A percentile compares a stretch with the other conserved stretches of the same genome.
Evolutionary conservation across 306 rosid species (phyloP).

Genomic region (Medicago arabica): DNA sequence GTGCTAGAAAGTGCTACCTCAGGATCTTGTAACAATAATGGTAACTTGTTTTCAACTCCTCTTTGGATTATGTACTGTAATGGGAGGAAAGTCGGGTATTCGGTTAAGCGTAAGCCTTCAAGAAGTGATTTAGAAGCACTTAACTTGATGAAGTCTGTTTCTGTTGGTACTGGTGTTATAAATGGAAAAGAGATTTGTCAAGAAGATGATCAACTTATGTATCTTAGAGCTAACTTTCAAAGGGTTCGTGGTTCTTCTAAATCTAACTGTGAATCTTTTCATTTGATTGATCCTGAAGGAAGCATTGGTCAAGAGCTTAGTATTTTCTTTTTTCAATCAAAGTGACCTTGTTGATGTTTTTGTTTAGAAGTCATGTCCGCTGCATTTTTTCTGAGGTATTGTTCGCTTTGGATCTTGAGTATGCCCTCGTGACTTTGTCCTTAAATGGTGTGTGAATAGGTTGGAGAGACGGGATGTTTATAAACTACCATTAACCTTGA

Average conservation of each 20-base stretch:
- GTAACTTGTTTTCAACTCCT: constrained; percentile 61
- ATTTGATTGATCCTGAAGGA: constrained; percentile 82
- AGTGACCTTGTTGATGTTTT: constrained; percentile 2
- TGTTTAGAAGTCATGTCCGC: not conserved
- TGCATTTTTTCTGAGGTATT: not conserved
- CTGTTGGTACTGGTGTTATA: constrained; percentile 71
- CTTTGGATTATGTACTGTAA: constrained; percentile 80
- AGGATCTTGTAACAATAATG: not conserved
- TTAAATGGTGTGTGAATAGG: not conserved
- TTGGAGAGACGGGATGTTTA: not conserved
- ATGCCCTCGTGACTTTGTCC: not conserved
- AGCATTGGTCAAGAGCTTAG: constrained; percentile 82
- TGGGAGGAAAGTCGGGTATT: constrained; percentile 75
- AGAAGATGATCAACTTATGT: constrained; percentile 63
- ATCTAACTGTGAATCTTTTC: constrained; percentile 75
- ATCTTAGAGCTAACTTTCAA: constrained; percentile 77
- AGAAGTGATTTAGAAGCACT: constrained; percentile 59
- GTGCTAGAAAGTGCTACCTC: constrained; percentile 58
- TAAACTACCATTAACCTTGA: not conserved
- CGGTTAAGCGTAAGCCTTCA: constrained; percentile 58
- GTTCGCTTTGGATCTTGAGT: not conserved
- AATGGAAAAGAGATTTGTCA: constrained; percentile 36
- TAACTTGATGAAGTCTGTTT: constrained; percentile 56
- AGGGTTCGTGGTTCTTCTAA: constrained; percentile 67
- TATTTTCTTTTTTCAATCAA: constrained; percentile 74